Base-by-base conservation (phyloP, 169 alveolate genomes). In the Ichthyophthirius multifiliis region DNA sequence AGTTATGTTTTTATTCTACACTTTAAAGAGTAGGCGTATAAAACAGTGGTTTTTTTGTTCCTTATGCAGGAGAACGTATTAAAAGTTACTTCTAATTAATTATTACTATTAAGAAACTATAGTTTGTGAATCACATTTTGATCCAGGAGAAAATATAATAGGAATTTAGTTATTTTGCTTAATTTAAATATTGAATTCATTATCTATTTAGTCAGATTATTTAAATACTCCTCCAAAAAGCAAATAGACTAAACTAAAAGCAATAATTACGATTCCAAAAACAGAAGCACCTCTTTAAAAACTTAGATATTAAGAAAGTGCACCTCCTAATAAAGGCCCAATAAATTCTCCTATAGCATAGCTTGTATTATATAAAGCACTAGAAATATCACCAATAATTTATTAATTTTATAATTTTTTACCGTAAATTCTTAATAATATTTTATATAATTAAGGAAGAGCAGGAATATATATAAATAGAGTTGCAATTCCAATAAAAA, bases 331-430 rank as follows among this genome's bases (percentile, higher is more conserved):
- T 1, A 55, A 18, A 55, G 71, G 71, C 23, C 71, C 71, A 10
- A 55, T 55, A 55, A 55, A 55, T 15, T 55, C 71, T 20, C 71
- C 71, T 0, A 55, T 39, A 20, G 71, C 71, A 27, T 55, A 55
- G 10, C 71, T 55, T 27, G 71, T 55, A 55, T 55, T 55, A 55
- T 55, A 55, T 1, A 55, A 6, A 16, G 71, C 71, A 27, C 71
- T 55, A 16, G 71, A 55, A 27, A 55, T 55, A 55, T 55, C 71
- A 16, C 71, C 71, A 2, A 55, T 55, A 55, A 55, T 55, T 55
- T 55, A 34, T 27, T 55, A 34, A 27, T 55, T 55, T 55, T 55
- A n/a, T n/a, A n/a, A n/a, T n/a, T n/a, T 39, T 27, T 55, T 39
- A 2, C 43, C 43, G 34, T 55, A 55, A 34, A 55, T 55, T 27